Evolutionary conservation across 768 basidiomycete genomes (phyloP), one percentile per base, ranked within the genome.

Genomic region (Trametes maxima): DNA sequence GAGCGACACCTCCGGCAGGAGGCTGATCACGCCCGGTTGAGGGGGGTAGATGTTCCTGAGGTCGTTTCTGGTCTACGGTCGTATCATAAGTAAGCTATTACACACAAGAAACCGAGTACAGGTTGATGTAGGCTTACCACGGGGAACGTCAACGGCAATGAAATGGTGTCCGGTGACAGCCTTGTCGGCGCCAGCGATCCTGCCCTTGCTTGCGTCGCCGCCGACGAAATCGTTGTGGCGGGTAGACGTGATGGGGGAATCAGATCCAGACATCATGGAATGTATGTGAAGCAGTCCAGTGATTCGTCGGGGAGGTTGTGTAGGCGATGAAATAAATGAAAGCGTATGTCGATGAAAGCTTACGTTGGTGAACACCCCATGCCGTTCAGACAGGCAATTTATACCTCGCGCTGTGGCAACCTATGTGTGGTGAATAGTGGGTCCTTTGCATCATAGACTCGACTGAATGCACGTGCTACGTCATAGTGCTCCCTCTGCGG

Each of bases 211-310:
- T 45, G 67, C 68, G 35, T 69, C 68, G 46, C 37, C 54, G 54
- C 68, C 71, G 17, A 70, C 69, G 45, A 67, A 70, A 67, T 72
- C 71, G 65, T 72, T 69, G 67, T 72, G 71, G 54, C 67, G 67
- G 47, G 45, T 36, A 42, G 58, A 60, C 47, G 69, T 72, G 19
- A 69, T 57, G 48, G 57, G 57, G 16, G 57, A 21, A 48, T 58
- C 48, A 35, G 63, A 40, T 35, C 67, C 57, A 49, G 65, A 67
- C 68, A 69, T 69, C 43, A 24, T 67, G 39, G 22, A 14, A 2
- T 16, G 19, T 24, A 17, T 13, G 22, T 45, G 47, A 24, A 19
- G 39, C 10, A 49, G 14, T 24, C 40, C 48, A 13, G 28, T 17
- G 13, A 35, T 21, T 10, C 17, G 44, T 47, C 14, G 33, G 52